Evolutionary conservation across 768 basidiomycete genomes (phyloP), one percentile per base, ranked within the genome.

Genomic region (Inosperma sp.): DNA sequence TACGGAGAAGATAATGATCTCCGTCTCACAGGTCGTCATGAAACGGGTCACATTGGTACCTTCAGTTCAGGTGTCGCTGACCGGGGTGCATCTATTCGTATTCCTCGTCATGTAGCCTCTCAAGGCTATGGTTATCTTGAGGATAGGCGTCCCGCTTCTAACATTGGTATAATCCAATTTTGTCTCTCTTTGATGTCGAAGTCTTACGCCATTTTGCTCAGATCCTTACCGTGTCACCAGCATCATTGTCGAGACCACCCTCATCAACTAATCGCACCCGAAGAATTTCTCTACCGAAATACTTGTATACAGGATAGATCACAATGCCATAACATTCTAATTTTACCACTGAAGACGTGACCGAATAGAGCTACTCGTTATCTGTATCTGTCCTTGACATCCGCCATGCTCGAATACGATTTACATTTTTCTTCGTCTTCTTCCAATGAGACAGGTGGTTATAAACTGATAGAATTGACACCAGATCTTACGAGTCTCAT

Each of bases 1-100:
- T 98, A 96, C 68, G 95, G 95, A 56, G 93, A 95, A 67, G 93
- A 95, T 79, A 99, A 98, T 72, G 96, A 98, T 49, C 75, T 93
- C 55, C 83, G 96, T 63, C 78, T 99, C 65, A 96, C 94, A 22
- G 96, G 96, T 54, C 86, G 88, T 59, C 95, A 98, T 70, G 96
- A 99, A 80, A 99, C 96, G 44, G 93, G 88, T 51, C 91, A 93
- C 73, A 97, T 98, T 62, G 79, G 84, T 58, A 66, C 68, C 49
- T 99, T 99, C 79, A 88, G 85, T 61, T 88, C 89, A 53, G 96
- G 96, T 71, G 91, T 98, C 56, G 96, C 96, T 60, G 88, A 96
- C 78, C 92, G 95, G 70, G 96, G 93, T 63, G 93, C 95, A 39
- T 94, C 92, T 25, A 91, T 96, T 66, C 91, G 93, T 74, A 86